Evolutionary conservation across 805 yeast species (phyloP), one percentile per base, ranked within the genome.

Genomic region (Starmerella ratchasimensis): DNA sequence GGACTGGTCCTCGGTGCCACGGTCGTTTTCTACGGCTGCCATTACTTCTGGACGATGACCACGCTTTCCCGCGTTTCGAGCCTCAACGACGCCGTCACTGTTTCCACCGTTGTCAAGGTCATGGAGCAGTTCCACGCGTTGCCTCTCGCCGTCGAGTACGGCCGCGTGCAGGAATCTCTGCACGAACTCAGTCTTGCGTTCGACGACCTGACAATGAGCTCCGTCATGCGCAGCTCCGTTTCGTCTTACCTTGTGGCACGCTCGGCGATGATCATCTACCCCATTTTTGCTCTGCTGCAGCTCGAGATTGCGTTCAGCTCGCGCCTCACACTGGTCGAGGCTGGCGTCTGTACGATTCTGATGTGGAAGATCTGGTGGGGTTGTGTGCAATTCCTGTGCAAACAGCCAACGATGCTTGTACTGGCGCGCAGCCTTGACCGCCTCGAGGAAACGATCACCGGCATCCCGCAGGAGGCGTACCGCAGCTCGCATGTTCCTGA

Each of bases 361-460:
- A 18, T 24, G 30, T 23, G 29, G 36, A 19, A 16, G 16, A 6
- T 31, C 9, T 31, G 6, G 34, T 7, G 6, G 16, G 6, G 13
- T 7, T 22, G 13, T 18, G 19, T 18, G 5, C 14, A 7, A 7
- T 16, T 15, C 4, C 4, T 31, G 18, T 18, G 18, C 6, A 31
- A 22, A 6, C 27, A 22, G 13, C 25, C 17, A 4, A 80, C 79
- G 55, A 79, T 83, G 58, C 94, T 84, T 27, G 77, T 88, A 10
- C 90, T 83, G 33, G 94, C 84, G 61, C 71, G 28, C 9, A 33
- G 43, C 8, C 24, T 48, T 3, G 50, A 46, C 56, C 86, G 84
- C 16, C n/a, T 36, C 3, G 35, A 31, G 17, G 24, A 23, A 5
- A 3, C 23, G 11, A 29, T 26, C 24, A 4, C 21, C 17, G 15